These are phyloP conservation scores for Termitomyces heimii DNA, from an alignment of 768 basidiomycete genomes.

Conservation along the genomic window DNA sequence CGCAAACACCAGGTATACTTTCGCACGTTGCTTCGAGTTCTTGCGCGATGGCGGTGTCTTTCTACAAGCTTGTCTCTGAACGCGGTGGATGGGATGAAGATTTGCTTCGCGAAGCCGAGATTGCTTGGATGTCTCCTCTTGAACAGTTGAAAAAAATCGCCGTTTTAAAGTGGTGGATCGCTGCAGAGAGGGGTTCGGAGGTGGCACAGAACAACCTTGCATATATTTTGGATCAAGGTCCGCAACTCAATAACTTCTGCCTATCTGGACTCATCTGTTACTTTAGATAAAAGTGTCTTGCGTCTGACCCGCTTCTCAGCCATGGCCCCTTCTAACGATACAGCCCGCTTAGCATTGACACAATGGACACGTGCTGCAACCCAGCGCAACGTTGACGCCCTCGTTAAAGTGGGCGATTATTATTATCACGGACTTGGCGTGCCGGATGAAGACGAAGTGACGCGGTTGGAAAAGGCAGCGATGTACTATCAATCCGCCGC, in stretches of 20 bases:
- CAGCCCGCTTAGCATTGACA: conserved; percentile 77
- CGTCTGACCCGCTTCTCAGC: conserved; percentile 65
- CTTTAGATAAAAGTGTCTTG: conserved; percentile 62
- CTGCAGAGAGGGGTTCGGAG: conserved; percentile 89
- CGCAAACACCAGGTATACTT: conserved; percentile 36
- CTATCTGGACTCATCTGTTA: not conserved
- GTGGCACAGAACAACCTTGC: conserved; percentile 94
- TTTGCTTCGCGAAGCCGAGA: conserved; percentile 74
- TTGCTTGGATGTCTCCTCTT: conserved; percentile 62
- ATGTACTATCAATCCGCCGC: conserved; percentile 93
- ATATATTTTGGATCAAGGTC: conserved; percentile 87
- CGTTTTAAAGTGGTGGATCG: conserved; percentile 91
- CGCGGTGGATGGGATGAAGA: conserved; percentile 86
- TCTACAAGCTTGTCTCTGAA: conserved; percentile 90
- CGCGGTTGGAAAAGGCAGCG: conserved; percentile 84
- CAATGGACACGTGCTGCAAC: conserved; percentile 94
- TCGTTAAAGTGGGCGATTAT: conserved; percentile 98
- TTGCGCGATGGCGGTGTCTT: conserved; percentile 88
- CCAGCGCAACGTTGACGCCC: conserved; percentile 92
- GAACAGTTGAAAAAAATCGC: conserved; percentile 76
- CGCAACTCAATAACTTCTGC: conserved; percentile 11
- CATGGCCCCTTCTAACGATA: conserved; percentile 71
- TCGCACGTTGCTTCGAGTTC: conserved; percentile 56
- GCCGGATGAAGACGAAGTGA: conserved; percentile 53
- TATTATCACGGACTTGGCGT: conserved; percentile 90